Conservation (phyloP, 805 yeast species). For the Ogataea paradorogensis region DNA sequence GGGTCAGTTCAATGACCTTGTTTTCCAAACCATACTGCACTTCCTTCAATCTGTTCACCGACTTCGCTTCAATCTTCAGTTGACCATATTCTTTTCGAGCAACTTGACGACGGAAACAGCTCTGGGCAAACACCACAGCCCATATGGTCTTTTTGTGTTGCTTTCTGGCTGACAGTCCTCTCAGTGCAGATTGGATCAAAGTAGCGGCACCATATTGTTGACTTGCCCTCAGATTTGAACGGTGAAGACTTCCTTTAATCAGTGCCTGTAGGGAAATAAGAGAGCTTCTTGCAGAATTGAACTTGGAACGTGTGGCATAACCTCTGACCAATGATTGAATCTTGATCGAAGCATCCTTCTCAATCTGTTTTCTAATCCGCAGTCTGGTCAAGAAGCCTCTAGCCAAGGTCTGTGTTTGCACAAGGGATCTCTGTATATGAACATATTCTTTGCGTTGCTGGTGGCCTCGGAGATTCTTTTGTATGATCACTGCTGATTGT, state of each 20-base stretch:
- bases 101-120: slow-evolving; percentile 67
- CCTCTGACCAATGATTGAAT: slow-evolving; percentile 72
- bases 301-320: slow-evolving; percentile 42
- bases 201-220: slow-evolving; percentile 64
- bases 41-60: slow-evolving; percentile 85
- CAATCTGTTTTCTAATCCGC: slow-evolving; percentile 52
- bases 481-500: slow-evolving; percentile 78
- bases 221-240: slow-evolving; percentile 48
- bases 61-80: slow-evolving; percentile 84
- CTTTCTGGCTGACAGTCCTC: slow-evolving; percentile 64
- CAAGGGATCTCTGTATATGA: slow-evolving; percentile 52
- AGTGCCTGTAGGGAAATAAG: slow-evolving; percentile 44
- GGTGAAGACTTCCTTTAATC: slow-evolving; percentile 50
- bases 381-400: slow-evolving; percentile 62
- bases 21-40: slow-evolving; percentile 92
- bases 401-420: slow-evolving; percentile 55
- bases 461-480: slow-evolving; percentile 71
- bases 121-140: slow-evolving; percentile 71
- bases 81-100: slow-evolving; percentile 65
- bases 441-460: slow-evolving; percentile 60
- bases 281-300: slow-evolving; percentile 35
- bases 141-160: slow-evolving; percentile 44
- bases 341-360: slow-evolving; percentile 58
- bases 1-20: slow-evolving; percentile 95
- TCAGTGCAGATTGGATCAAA: slow-evolving; percentile 67